phyloP scores from a whole-genome alignment of 225 moss, liverwort and hornwort genomes.

The Physcomitrium patens region DNA sequence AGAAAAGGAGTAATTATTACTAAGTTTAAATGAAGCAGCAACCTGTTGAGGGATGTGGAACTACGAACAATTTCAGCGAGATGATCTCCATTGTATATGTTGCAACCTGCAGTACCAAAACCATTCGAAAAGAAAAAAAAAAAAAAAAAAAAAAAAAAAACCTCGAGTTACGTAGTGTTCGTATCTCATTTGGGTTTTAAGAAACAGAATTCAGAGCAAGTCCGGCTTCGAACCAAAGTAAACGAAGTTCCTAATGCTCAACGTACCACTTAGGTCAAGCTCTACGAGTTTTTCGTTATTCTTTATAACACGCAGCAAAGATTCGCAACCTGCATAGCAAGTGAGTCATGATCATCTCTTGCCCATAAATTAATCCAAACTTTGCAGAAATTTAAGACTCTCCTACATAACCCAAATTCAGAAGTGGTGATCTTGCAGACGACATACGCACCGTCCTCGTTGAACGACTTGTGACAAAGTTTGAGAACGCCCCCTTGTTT shows the following conservation, averaged over 20 bases:
- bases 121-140: constrained; percentile 10
- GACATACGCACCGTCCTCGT: constrained; percentile 31
- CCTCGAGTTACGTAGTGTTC: background rate
- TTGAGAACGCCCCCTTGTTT: constrained; percentile 37
- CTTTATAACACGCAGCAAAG: constrained; percentile 46
- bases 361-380: background rate
- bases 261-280: constrained; percentile 60
- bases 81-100: constrained; percentile 58
- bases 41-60: constrained; percentile 59
- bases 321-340: constrained; percentile 48
- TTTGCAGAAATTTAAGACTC: background rate
- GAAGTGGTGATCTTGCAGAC: background rate
- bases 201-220: background rate
- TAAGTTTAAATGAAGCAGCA: background rate
- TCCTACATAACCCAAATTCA: background rate
- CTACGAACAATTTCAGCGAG: constrained; percentile 58
- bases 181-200: background rate
- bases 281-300: constrained; percentile 60
- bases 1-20: background rate
- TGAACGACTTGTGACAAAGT: constrained; percentile 41
- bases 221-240: background rate
- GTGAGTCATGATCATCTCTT: no score
- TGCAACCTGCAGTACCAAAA: constrained; percentile 45
- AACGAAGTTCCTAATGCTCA: no score
- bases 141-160: background rate